Base-by-base conservation (phyloP, 192 early-diverging fungal genomes). In the Paraglomus brasilianum region DNA sequence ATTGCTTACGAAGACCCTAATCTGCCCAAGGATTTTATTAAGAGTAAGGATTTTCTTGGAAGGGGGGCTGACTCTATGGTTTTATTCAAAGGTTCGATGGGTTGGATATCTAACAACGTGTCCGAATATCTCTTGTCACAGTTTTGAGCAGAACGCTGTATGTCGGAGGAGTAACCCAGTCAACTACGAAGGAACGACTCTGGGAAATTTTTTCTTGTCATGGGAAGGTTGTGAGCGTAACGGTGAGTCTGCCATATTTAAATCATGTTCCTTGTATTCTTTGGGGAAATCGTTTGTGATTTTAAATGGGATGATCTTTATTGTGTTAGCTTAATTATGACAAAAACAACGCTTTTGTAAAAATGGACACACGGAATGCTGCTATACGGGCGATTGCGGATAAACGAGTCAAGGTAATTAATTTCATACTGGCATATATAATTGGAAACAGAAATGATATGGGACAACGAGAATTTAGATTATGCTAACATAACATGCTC, bases 281-380 rank as follows among this genome's bases (percentile, higher is more conserved):
- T 11, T 47, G 15, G n/a, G 45, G 36, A 24, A 30, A 52, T 51
- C 8, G 8, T 8, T 7, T 19, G 41, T 51, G 39, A 7, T 2
- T 65, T 17, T 50, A 15, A 39, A 39, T 5, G 38, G n/a, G 45
- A n/a, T 51, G n/a, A 46, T 68, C 5, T 19, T 44, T 43, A 44
- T 3, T 24, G 8, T 44, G 45, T 40, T 8, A 69, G 67, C 43
- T 80, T 17, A 80, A 80, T 46, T 74, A 75, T 5, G 70, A 74
- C 14, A 80, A 80, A 66, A 74, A 73, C 55, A 76, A 80, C 59
- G 78, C 75, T 10, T 80, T 80, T 66, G 72, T 80, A 44, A 80
- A 80, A 56, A 77, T 80, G 78, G 71, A 70, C 5, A 74, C 67
- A 39, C 78, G 78, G 19, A 21, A 62, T 14, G 68, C 65, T 5